phyloP scores from a whole-genome alignment of 148 eudicot species.

The Nepenthes mirabilis region DNA sequence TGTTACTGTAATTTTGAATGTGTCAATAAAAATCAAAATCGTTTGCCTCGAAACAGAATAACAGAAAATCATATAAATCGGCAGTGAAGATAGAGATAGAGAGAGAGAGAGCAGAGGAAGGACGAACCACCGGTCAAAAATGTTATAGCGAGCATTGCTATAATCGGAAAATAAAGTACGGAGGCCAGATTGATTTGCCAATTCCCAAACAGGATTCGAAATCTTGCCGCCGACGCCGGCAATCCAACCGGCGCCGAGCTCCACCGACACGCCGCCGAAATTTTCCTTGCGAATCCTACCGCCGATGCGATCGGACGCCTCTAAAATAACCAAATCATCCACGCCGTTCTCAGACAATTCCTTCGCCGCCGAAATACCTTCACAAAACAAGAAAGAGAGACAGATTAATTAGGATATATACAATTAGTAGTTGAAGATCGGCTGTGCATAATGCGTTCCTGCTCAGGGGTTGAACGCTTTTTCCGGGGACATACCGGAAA shows the following conservation, averaged over 20 bases:
- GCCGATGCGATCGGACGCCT: slow-evolving; percentile 69
- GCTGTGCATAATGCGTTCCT: neutral
- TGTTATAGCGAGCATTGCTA: slow-evolving; percentile 80
- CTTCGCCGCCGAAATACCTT: slow-evolving; percentile 76
- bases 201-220: slow-evolving; percentile 74
- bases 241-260: slow-evolving; percentile 93
- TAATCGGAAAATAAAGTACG: slow-evolving; percentile 79
- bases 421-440: neutral
- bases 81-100: neutral
- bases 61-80: neutral
- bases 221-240: slow-evolving; percentile 79
- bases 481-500: slow-evolving; percentile 40
- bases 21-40: no score
- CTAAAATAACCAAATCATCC: slow-evolving; percentile 63
- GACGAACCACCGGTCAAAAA: slow-evolving; percentile 50
- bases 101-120: neutral
- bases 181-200: slow-evolving; percentile 39
- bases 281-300: slow-evolving; percentile 53
- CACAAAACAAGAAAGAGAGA: neutral
- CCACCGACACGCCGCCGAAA: slow-evolving; percentile 67
- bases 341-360: slow-evolving; percentile 59
- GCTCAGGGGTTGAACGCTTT: neutral
- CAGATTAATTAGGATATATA: neutral
- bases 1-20: no score
- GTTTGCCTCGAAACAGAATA: neutral